Evolutionary conservation across 2,329 filamentous ascomycete genomes (phyloP), one percentile per base, ranked within the genome.

Genomic region (Helotiales sp.): DNA sequence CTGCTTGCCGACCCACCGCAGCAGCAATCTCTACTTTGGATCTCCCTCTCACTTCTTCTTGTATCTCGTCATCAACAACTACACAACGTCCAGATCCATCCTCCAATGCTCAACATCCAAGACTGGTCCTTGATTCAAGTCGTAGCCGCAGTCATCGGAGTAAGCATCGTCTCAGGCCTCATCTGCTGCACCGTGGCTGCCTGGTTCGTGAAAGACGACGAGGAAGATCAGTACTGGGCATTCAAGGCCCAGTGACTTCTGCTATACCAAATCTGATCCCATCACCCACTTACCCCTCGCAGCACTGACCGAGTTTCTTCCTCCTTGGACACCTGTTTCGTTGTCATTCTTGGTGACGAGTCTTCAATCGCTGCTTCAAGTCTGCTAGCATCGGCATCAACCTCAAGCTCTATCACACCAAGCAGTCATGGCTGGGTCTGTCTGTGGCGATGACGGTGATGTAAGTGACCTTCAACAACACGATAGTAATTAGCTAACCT

Each of bases 361-460:
- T 44, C 22, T 13, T 15, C 36, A 27, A 17, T 22, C 2, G 27
- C 22, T 48, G 22, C 46, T 49, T 15, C 9, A n/a, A 38, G 4
- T 17, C n/a, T 3, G 9, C 9, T 38, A 17, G 15, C 4, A 13
- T 38, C 7, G 13, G n/a, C 15, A 13, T n/a, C n/a, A 4, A 44
- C 15, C 22, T 25, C 3, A 24, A 7, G 2, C 22, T 44, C 22
- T 38, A 3, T 2, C 3, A 27, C 12, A 40, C 15, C 15, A 15
- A 22, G 22, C 34, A 24, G 46, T 17, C 15, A 53, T 53, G 51
- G 33, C 49, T 13, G 57, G 44, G 29, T 65, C 64, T 38, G 38
- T 63, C 22, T 44, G 52, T 19, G 64, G 56, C 46, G 63, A 63
- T 54, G 57, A 61, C 6, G 63, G 62, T 34, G 58, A 60, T 38